These are phyloP conservation scores for Calonectria ilicicola DNA, from an alignment of 2,329 filamentous ascomycete species.

Conservation along the genomic window DNA sequence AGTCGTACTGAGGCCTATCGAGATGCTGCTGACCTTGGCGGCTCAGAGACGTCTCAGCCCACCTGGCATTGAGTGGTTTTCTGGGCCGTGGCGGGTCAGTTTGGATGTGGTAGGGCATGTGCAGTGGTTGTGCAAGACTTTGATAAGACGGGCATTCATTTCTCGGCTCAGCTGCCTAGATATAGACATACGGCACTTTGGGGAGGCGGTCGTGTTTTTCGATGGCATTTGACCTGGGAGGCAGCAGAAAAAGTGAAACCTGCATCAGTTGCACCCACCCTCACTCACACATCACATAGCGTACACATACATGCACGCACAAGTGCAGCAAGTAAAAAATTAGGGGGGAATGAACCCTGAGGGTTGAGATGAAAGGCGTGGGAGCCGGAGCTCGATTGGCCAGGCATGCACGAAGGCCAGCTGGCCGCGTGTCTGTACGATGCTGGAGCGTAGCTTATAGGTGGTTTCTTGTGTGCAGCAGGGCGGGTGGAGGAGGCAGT, in stretches of 20 bases:
- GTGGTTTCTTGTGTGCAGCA: constrained; percentile 16
- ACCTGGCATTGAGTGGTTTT: background rate
- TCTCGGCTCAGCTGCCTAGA: background rate
- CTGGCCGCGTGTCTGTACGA: constrained; percentile 25
- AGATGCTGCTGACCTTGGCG: constrained; percentile 16
- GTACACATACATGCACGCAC: constrained; percentile 11
- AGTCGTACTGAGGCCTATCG: constrained; percentile 16
- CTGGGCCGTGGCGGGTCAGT: background rate
- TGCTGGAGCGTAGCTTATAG: constrained; percentile 15
- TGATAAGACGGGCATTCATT: background rate
- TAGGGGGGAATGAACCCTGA: constrained; percentile 12
- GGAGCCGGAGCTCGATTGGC: constrained; percentile 11
- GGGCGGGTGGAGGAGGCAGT: constrained; percentile 11
- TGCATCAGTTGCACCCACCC: constrained; percentile 1
- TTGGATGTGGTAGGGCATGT: constrained; percentile 22
- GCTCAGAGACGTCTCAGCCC: constrained; percentile 16
- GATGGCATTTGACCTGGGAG: background rate
- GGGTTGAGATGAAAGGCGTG: constrained; percentile 9
- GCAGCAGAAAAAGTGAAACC: background rate
- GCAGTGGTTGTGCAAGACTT: background rate
- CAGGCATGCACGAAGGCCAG: constrained; percentile 10
- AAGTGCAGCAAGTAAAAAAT: constrained; percentile 11
- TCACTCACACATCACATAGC: constrained; percentile 12
- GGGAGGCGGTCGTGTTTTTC: background rate
- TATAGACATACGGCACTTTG: background rate